These are phyloP conservation scores for Linnemannia zychae DNA, from an alignment of 192 early-diverging fungal genomes.

Conservation along the genomic window DNA sequence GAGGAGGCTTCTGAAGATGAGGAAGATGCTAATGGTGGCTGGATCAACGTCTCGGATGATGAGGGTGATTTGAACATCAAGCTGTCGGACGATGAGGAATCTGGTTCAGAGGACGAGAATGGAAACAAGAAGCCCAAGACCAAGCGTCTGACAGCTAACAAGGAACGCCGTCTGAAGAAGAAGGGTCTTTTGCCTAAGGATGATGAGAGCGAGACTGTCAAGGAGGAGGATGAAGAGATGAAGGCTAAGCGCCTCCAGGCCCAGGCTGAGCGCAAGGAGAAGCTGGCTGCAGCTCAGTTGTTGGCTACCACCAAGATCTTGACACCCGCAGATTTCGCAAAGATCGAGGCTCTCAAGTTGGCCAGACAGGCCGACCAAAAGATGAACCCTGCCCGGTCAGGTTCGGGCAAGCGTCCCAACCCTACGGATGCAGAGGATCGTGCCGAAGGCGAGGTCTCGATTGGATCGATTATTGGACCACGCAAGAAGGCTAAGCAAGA, in stretches of 20 bases:
- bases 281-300: conserved; percentile 60
- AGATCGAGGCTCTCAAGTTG: conserved; percentile 82
- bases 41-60: conserved; percentile 64
- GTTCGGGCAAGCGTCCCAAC: conserved; percentile 50
- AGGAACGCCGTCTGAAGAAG: conserved; percentile 62
- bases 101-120: conserved; percentile 62
- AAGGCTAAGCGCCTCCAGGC: conserved; percentile 55
- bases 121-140: conserved; percentile 58
- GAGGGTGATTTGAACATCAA: conserved; percentile 58
- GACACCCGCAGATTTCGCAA: conserved; percentile 93
- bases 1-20: conserved; percentile 62
- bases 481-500: conserved; percentile 90
- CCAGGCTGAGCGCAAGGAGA: conserved; percentile 61
- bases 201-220: conserved; percentile 55
- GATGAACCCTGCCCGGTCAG: conserved; percentile 37
- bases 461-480: conserved; percentile 65
- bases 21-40: conserved; percentile 41
- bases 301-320: conserved; percentile 76
- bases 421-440: conserved; percentile 35
- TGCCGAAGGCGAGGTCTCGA: conserved; percentile 51
- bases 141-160: conserved; percentile 55
- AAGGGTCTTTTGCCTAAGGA: conserved; percentile 56
- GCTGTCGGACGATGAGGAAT: conserved; percentile 52
- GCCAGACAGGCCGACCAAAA: conserved; percentile 71
- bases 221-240: conserved; percentile 59